phyloP scores from a whole-genome alignment of 495 filamentous ascomycete species.

The Letharia lupina region DNA sequence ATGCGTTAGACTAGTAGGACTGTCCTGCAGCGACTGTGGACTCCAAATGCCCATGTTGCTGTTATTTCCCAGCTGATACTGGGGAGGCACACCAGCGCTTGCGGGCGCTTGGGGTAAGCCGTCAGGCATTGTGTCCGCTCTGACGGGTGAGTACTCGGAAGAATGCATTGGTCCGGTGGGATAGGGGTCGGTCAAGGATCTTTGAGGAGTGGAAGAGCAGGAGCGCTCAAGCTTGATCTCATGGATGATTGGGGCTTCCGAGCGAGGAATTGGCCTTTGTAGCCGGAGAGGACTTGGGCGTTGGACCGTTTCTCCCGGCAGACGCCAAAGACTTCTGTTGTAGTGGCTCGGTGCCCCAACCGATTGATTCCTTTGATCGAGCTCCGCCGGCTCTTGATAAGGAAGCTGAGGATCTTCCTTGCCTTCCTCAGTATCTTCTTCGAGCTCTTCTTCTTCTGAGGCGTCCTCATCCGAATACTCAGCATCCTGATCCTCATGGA shows the following conservation, averaged over 20 bases:
- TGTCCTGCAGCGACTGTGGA: constrained; percentile 7
- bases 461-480: constrained; percentile 21
- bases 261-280: constrained; percentile 2
- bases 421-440: constrained; percentile 35
- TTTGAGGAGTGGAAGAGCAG: constrained; percentile 13
- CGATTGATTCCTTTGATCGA: constrained; percentile 8
- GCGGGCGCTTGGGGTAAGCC: not conserved
- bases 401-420: constrained; percentile 17
- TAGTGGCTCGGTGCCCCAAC: constrained; percentile 15
- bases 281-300: constrained; percentile 7
- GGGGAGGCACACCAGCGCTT: not conserved
- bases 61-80: constrained; percentile 5
- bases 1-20: constrained; percentile 7
- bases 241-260: constrained; percentile 11
- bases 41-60: constrained; percentile 11
- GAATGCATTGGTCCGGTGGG: not conserved
- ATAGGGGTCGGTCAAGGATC: constrained; percentile 13
- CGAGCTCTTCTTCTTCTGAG: constrained; percentile 29
- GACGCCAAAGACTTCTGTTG: constrained; percentile 18
- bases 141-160: constrained; percentile 6
- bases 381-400: constrained; percentile 5
- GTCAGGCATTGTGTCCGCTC: constrained; percentile 3
- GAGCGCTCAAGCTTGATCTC: constrained; percentile 21
- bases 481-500: constrained; percentile 19
- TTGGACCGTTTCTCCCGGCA: constrained; percentile 20